Conservation (phyloP, 805 yeast species). For the Monosporozyma yasuniensis region DNA sequence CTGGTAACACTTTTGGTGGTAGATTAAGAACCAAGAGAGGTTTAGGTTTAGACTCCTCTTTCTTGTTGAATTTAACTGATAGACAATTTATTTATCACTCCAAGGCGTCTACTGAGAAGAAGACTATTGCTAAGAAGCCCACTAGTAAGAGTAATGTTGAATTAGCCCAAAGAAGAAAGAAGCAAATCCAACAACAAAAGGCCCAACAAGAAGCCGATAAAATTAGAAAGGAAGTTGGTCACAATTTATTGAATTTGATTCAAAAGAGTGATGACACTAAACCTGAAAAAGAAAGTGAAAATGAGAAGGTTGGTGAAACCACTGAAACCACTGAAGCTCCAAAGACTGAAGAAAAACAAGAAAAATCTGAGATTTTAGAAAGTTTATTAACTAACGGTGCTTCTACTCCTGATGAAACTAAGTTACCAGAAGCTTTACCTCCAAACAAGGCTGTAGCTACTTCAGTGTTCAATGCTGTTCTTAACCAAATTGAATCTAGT, state of each 20-base stretch:
- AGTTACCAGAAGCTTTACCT: conserved; percentile 12
- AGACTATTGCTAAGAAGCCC: not conserved
- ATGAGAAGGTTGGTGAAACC: conserved; percentile 2
- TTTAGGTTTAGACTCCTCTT: conserved; percentile 67
- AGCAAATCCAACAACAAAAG: conserved; percentile 8
- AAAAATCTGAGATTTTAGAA: not conserved
- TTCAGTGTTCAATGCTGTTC: conserved; percentile 28
- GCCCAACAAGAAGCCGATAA: conserved; percentile 18
- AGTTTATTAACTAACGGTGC: not conserved
- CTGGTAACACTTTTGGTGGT: conserved; percentile 78
- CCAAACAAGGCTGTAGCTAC: conserved; percentile 22
- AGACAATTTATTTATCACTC: conserved; percentile 72
- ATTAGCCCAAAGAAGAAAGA: not conserved
- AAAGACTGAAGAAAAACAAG: conserved; percentile 3
- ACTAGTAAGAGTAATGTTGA: not conserved
- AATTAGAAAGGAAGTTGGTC: conserved; percentile 28
- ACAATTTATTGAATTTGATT: conserved; percentile 39
- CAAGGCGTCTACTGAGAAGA: conserved; percentile 41
- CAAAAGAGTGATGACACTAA: conserved; percentile 26
- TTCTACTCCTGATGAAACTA: conserved; percentile 10
- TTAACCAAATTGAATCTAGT: conserved; percentile 23
- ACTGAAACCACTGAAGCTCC: conserved; percentile 5
- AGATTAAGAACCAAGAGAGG: conserved; percentile 75
- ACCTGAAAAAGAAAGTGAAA: conserved; percentile 1
- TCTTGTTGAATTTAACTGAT: conserved; percentile 67